Evolutionary conservation across 148 eudicot genomes (phyloP).

Genomic region (Camellia lanceoleosa): DNA sequence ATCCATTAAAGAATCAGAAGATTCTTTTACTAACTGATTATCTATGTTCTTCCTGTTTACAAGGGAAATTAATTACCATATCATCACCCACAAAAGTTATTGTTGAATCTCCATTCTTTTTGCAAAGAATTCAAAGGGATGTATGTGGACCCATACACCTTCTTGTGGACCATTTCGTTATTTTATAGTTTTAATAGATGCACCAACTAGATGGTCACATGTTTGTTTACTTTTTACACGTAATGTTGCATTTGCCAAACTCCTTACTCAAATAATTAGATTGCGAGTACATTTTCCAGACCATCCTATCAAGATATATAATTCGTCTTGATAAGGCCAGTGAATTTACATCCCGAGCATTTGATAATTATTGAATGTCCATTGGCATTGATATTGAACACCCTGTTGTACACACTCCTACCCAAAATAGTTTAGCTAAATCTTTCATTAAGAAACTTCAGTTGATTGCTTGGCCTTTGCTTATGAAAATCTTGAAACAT

Average conservation of each 20-base stretch:
- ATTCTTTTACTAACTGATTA: too few relatives aligned
- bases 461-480: background rate
- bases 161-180: too few relatives aligned
- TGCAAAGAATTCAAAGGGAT: too few relatives aligned
- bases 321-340: constrained; percentile 4
- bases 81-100: too few relatives aligned
- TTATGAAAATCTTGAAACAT: background rate
- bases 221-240: too few relatives aligned
- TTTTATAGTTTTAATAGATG: too few relatives aligned
- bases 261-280: background rate
- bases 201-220: too few relatives aligned
- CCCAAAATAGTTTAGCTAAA: constrained; percentile 13
- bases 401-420: background rate
- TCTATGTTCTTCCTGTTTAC: too few relatives aligned
- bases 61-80: too few relatives aligned
- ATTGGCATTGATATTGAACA: constrained; percentile 7
- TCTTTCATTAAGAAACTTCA: constrained; percentile 1
- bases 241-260: background rate
- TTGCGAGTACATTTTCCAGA: background rate
- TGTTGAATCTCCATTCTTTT: too few relatives aligned
- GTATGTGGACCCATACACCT: too few relatives aligned
- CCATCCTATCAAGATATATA: background rate
- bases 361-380: background rate
- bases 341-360: background rate
- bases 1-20: too few relatives aligned